A percentile compares a stretch with the other conserved stretches of the same genome.
These are phyloP conservation scores for Arthrobotrys sinensis DNA, from an alignment of 2,329 filamentous ascomycete genomes.

Conservation along the genomic window DNA sequence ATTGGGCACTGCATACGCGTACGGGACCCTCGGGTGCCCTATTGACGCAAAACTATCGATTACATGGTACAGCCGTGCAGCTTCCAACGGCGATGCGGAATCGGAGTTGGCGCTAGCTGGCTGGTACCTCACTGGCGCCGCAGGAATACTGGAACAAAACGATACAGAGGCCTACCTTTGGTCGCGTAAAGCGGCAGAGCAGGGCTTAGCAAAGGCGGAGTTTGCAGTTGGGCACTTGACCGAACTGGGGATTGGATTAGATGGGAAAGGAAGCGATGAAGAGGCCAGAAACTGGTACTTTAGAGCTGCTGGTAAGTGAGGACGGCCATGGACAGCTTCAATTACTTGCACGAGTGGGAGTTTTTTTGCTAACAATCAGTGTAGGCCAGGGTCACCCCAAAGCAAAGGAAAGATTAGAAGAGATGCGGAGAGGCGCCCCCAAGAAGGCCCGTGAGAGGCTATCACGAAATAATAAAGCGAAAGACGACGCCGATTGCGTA, in stretches of 20 bases:
- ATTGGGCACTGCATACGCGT: slow-evolving; percentile 89
- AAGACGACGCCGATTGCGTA: slow-evolving; percentile 89
- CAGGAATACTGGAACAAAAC: slow-evolving; percentile 88
- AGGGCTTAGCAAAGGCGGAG: slow-evolving; percentile 91
- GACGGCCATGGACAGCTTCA: neutral
- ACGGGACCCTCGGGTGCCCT: slow-evolving; percentile 84
- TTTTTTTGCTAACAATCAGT: slow-evolving; percentile 25
- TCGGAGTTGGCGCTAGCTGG: slow-evolving; percentile 86
- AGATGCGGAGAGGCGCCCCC: slow-evolving; percentile 85
- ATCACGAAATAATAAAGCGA: slow-evolving; percentile 84
- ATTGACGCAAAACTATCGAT: slow-evolving; percentile 89
- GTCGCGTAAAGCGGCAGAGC: slow-evolving; percentile 92
- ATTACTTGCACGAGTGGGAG: neutral
- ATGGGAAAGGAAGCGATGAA: slow-evolving; percentile 79
- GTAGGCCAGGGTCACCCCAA: slow-evolving; percentile 94
- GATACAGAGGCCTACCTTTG: slow-evolving; percentile 97
- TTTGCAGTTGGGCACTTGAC: slow-evolving; percentile 99
- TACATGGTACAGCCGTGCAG: slow-evolving; percentile 92
- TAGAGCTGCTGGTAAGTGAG: slow-evolving; percentile 87
- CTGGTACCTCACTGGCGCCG: slow-evolving; percentile 95
- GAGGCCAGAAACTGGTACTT: slow-evolving; percentile 99
- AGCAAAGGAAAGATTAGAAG: slow-evolving; percentile 90
- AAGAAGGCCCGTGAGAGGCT: slow-evolving; percentile 84
- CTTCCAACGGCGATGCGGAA: slow-evolving; percentile 93
- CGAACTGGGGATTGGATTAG: slow-evolving; percentile 91